Percentiles rank a stretch among this genome's conserved stretches.
phyloP scores from a whole-genome alignment of 2,329 filamentous ascomycete genomes.

The Aspergillus brunneoviolaceus region DNA sequence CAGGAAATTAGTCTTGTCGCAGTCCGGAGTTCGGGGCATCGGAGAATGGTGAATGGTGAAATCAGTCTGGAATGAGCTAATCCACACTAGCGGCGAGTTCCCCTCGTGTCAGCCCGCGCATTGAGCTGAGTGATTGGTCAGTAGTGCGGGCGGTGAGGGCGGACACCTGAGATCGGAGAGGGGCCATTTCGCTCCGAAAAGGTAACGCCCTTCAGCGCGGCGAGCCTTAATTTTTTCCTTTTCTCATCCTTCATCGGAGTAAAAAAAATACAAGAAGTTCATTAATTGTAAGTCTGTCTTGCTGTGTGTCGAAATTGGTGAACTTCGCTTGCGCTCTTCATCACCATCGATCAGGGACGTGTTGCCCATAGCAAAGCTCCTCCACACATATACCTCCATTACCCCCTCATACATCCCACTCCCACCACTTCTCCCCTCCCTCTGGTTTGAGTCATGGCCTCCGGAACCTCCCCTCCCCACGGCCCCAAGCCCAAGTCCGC shows the following conservation, averaged over 20 bases:
- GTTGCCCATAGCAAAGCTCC: neutral
- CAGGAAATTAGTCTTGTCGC: neutral
- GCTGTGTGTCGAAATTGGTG: neutral
- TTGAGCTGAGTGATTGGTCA: slow-evolving; percentile 33
- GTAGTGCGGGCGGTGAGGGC: neutral
- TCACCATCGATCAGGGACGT: neutral
- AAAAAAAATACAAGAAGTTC: neutral
- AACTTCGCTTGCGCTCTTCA: neutral
- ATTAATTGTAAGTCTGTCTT: neutral
- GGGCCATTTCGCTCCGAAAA: neutral
- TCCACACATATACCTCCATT: neutral
- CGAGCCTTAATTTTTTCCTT: slow-evolving; percentile 1
- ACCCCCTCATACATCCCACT: neutral
- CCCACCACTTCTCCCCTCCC: neutral
- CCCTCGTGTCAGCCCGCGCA: neutral
- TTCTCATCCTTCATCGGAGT: neutral
- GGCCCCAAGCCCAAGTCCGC: slow-evolving; percentile 52
- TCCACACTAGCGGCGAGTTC: neutral
- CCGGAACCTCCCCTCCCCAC: slow-evolving; percentile 40
- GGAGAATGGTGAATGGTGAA: neutral
- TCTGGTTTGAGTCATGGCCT: slow-evolving; percentile 52
- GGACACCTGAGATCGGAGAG: neutral
- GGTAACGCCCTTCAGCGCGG: neutral
- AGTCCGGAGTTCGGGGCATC: neutral
- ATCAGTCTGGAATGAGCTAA: neutral